Conservation (phyloP, 306 rosid species). For the Cajanus cajan region DNA sequence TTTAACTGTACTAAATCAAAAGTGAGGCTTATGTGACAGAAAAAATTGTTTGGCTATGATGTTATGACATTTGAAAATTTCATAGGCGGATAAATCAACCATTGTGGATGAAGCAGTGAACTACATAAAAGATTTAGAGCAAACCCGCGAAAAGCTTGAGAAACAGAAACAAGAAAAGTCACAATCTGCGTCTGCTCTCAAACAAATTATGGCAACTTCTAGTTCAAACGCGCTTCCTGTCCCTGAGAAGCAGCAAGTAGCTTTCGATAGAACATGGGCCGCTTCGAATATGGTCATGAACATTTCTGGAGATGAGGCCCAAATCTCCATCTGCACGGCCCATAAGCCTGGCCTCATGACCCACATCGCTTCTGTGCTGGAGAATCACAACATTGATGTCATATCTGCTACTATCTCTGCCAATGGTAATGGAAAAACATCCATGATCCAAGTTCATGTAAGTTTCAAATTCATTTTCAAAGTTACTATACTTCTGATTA, state of each 20-base stretch:
- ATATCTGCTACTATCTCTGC: constrained; percentile 48
- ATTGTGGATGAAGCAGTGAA: constrained; percentile 68
- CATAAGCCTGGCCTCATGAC: constrained; percentile 47
- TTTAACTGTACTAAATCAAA: no score
- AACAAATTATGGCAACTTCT: not conserved
- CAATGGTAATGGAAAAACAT: constrained; percentile 29
- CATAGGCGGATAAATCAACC: constrained; percentile 62
- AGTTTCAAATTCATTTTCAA: constrained; percentile 33
- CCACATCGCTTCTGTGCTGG: constrained; percentile 51
- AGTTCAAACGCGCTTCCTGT: constrained; percentile 4
- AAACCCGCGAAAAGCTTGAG: constrained; percentile 40
- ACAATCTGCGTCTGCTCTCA: not conserved
- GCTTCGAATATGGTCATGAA: constrained; percentile 54
- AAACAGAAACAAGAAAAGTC: constrained; percentile 51
- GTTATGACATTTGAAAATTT: no score
- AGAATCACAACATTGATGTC: constrained; percentile 52
- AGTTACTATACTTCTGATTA: no score
- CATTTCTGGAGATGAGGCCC: constrained; percentile 56
- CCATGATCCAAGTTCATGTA: constrained; percentile 63
- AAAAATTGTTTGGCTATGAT: not conserved
- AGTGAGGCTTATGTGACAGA: no score
- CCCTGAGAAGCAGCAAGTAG: not conserved
- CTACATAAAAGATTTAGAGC: constrained; percentile 44
- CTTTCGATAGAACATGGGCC: constrained; percentile 54
- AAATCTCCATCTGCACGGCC: constrained; percentile 45